Percentiles rank a stretch among this genome's conserved stretches.
These are phyloP conservation scores for Erythrophleum fordii DNA, from an alignment of 306 rosid species.

Conservation along the genomic window DNA sequence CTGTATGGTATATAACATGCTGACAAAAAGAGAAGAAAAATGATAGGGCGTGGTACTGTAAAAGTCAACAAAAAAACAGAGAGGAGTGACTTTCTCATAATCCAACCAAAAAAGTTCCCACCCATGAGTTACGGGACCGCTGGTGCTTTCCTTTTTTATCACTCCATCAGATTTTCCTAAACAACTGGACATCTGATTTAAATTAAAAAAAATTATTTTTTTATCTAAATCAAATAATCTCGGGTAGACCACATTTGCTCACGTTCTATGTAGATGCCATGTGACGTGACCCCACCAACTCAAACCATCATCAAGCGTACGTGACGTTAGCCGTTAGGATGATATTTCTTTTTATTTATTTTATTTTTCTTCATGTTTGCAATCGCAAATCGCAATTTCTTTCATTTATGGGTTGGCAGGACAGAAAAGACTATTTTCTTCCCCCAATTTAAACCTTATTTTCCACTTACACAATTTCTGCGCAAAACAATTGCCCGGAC, in stretches of 20 bases:
- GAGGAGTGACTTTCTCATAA: slow-evolving; percentile 27
- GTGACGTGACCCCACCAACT: background rate
- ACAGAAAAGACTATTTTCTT: background rate
- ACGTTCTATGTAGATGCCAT: slow-evolving; percentile 18
- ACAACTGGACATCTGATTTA: background rate
- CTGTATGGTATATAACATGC: background rate
- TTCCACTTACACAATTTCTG: slow-evolving; percentile 15
- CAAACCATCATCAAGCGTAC: background rate
- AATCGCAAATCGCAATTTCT: background rate
- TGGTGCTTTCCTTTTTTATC: slow-evolving; percentile 22
- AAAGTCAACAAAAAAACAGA: slow-evolving; percentile 17
- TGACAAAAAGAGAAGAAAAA: slow-evolving; percentile 3
- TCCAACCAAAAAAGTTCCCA: slow-evolving; percentile 21
- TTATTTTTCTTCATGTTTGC: background rate
- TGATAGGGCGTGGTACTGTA: slow-evolving; percentile 10
- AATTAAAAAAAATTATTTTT: no score
- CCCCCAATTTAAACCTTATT: slow-evolving; percentile 15
- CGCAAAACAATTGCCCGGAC: slow-evolving; percentile 28
- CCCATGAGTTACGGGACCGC: slow-evolving; percentile 45
- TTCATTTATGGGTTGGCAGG: background rate
- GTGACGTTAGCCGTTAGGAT: slow-evolving; percentile 9
- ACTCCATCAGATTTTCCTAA: background rate
- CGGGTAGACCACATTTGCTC: background rate
- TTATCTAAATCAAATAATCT: no score
- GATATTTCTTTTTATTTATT: background rate